Evolutionary conservation across 2,329 filamentous ascomycete species (phyloP).

Genomic region (Amphichorda felina): DNA sequence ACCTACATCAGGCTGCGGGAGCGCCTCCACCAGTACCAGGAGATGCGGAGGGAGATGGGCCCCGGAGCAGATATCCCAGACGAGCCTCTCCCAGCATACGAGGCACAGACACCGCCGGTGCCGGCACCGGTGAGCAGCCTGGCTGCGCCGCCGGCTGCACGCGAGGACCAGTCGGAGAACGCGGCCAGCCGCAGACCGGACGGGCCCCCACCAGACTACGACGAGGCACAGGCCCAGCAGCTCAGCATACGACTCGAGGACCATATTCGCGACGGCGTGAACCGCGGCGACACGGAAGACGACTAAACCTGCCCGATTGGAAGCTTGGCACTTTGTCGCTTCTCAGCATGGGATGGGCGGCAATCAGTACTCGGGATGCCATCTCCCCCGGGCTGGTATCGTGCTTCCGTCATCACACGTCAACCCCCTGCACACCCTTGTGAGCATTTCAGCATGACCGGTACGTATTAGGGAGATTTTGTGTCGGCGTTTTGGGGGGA

Average conservation of each 20-base stretch:
- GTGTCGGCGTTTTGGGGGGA: too few relatives aligned
- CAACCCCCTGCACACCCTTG: too few relatives aligned
- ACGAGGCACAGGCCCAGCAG: slow-evolving; percentile 73
- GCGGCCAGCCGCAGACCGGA: slow-evolving; percentile 30
- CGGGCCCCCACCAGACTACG: slow-evolving; percentile 84
- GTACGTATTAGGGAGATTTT: too few relatives aligned
- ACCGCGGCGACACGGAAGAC: slow-evolving; percentile 32
- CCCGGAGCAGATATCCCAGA: slow-evolving; percentile 56
- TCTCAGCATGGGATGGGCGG: too few relatives aligned
- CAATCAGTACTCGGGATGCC: too few relatives aligned
- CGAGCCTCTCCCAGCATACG: slow-evolving; percentile 82
- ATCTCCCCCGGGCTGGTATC: too few relatives aligned
- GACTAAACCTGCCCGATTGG: slow-evolving; percentile 7
- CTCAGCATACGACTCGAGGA: slow-evolving; percentile 50
- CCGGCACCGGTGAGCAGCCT: slow-evolving; percentile 9
- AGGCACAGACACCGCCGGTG: slow-evolving; percentile 33
- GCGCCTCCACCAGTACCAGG: slow-evolving; percentile 67
- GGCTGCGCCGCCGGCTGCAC: slow-evolving; percentile 10
- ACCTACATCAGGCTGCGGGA: slow-evolving; percentile 79
- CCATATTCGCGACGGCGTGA: slow-evolving; percentile 62
- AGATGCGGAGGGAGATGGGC: slow-evolving; percentile 60
- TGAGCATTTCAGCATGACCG: too few relatives aligned
- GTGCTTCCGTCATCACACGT: too few relatives aligned
- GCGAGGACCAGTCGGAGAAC: background rate
- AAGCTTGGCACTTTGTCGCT: too few relatives aligned